These are phyloP conservation scores for Phytophthora litchii DNA, from an alignment of 352 stramenopile species.

Conservation along the genomic window DNA sequence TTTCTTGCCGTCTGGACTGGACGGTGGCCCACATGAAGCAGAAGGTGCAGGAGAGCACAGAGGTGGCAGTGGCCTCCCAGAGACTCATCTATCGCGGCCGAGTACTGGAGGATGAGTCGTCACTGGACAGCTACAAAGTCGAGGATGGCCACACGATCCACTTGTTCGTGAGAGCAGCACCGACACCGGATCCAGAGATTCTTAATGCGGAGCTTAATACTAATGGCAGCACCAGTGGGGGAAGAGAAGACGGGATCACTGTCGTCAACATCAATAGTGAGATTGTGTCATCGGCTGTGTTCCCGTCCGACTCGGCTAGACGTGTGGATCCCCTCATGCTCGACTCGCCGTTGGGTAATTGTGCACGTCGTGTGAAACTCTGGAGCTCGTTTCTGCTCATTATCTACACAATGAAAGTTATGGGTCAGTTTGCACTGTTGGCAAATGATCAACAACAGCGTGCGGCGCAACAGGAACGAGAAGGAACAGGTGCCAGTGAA, in stretches of 20 bases:
- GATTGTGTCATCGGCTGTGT: slow-evolving; percentile 83
- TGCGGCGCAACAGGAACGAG: slow-evolving; percentile 36
- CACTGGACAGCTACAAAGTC: slow-evolving; percentile 86
- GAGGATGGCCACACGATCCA: slow-evolving; percentile 93
- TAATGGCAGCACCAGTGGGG: slow-evolving; percentile 25
- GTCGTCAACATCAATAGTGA: slow-evolving; percentile 86
- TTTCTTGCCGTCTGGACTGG: slow-evolving; percentile 72
- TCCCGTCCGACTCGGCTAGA: slow-evolving; percentile 80
- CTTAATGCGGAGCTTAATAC: slow-evolving; percentile 44
- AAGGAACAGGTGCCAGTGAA: slow-evolving; percentile 32
- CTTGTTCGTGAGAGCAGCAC: slow-evolving; percentile 82
- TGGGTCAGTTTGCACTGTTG: slow-evolving; percentile 84
- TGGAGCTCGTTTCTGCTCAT: slow-evolving; percentile 90
- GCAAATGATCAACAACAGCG: slow-evolving; percentile 82
- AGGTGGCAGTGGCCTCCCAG: slow-evolving; percentile 75
- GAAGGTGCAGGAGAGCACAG: slow-evolving; percentile 75
- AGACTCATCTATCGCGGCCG: slow-evolving; percentile 92
- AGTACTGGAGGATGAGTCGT: slow-evolving; percentile 83
- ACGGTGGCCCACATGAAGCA: slow-evolving; percentile 66
- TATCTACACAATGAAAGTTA: slow-evolving; percentile 92
- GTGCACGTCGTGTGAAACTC: slow-evolving; percentile 82
- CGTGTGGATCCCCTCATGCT: slow-evolving; percentile 88
- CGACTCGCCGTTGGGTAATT: slow-evolving; percentile 82
- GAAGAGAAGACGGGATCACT: slow-evolving; percentile 55
- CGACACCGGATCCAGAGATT: slow-evolving; percentile 67